Evolutionary conservation across 2,329 filamentous ascomycete genomes (phyloP), one percentile per base, ranked within the genome.

Genomic region (Madurella mycetomatis): DNA sequence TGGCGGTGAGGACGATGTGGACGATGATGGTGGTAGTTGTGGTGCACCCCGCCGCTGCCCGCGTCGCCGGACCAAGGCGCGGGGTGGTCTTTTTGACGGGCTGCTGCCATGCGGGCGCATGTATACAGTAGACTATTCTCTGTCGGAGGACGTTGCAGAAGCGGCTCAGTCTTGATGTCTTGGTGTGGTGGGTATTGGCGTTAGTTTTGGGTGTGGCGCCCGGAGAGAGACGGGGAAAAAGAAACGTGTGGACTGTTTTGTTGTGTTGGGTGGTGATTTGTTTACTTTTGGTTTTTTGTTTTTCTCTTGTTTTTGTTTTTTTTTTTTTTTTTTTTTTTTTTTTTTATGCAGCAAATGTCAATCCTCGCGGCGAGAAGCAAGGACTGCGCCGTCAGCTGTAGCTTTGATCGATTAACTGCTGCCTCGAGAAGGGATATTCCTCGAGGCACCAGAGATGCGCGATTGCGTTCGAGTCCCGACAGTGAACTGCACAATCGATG

Each of bases 1-100:
- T 50, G 49, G n/a, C 43, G 47, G 37, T 50, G 49, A 45, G 4
- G 19, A 47, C 31, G 49, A 34, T 31, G 18, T 30, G 9, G 9
- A 2, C 19, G 17, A n/a, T 7, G 7, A 49, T 17, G n/a, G n/a
- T n/a, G n/a, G n/a, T n/a, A n/a, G n/a, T n/a, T n/a, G n/a, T n/a
- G n/a, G n/a, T n/a, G n/a, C n/a, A n/a, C n/a, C n/a, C n/a, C n/a
- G n/a, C n/a, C n/a, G n/a, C n/a, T n/a, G n/a, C n/a, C 45, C 44
- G 4, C 25, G 25, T 7, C 25, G 25, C 25, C 25, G 25, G 25
- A 7, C 25, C 25, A 25, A 7, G 25, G 25, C 25, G 25, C 25
- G 3, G 25, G 7, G 25, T 25, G 25, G 25, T 25, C 25, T 48
- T 8, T 31, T 49, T 31, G 9, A 12, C 15, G 17, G 19, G 18